Evolutionary conservation across 768 basidiomycete species (phyloP).

Genomic region (Stropharia rugosoannulata): DNA sequence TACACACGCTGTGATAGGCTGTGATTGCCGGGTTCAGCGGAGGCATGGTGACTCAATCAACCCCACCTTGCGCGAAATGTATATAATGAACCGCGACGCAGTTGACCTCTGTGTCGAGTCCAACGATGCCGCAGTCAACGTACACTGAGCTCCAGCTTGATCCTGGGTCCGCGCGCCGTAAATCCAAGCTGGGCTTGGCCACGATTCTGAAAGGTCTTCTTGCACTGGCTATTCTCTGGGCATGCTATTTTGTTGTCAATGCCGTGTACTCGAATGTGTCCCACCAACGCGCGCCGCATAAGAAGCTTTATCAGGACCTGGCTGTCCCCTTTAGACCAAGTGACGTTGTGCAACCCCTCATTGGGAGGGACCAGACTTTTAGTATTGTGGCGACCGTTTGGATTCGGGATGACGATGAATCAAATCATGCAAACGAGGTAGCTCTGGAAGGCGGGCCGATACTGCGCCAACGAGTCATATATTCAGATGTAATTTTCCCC

Average conservation of each 20-base stretch:
- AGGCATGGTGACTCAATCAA: too few relatives aligned
- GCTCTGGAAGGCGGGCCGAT: background rate
- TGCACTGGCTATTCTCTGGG: background rate
- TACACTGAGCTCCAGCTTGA: background rate
- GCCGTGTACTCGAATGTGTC: background rate
- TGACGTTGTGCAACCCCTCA: constrained; percentile 15
- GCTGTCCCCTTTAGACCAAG: constrained; percentile 2
- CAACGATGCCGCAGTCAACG: background rate
- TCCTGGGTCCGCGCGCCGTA: background rate
- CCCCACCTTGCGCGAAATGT: too few relatives aligned
- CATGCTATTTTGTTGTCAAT: background rate
- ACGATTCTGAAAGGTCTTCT: background rate
- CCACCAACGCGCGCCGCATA: background rate
- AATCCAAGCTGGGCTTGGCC: background rate
- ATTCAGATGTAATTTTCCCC: constrained; percentile 28
- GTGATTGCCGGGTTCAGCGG: too few relatives aligned
- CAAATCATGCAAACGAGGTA: background rate
- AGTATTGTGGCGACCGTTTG: constrained; percentile 20
- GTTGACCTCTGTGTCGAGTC: background rate
- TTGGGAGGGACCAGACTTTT: constrained; percentile 15
- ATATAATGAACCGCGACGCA: too few relatives aligned
- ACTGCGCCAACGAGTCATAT: constrained; percentile 17
- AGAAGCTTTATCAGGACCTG: constrained; percentile 4
- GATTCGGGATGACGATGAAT: constrained; percentile 1
- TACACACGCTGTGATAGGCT: too few relatives aligned